Base-by-base conservation (phyloP, 768 basidiomycete genomes). In the Podaxis carcinomalis region DNA sequence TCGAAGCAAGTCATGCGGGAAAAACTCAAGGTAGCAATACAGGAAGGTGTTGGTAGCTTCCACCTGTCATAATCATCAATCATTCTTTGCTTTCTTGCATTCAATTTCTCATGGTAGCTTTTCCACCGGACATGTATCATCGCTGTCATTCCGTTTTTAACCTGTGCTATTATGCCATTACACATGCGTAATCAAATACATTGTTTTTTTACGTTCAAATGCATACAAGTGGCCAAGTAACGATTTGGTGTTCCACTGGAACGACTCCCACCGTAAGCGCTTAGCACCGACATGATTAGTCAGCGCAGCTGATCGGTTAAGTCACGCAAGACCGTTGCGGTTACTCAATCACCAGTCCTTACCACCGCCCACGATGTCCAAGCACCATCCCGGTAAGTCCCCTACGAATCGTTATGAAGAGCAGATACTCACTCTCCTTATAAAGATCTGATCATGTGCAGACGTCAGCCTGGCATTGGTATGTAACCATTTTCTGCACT, bases 401-500 rank as follows among this genome's bases (percentile, higher is more conserved):
- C 32, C 40, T 51, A 16, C 13, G 21, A 44, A 7, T 44, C 23
- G 1, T 13, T 25, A 19, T 14, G 57, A 9, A 13, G 35, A 57
- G 59, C 42, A 52, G 27, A 66, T 54, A 65, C 40, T 63, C n/a
- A 47, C 25, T 7, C 42, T 1, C 11, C 5, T 25, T 44, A 28
- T 52, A 5, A 56, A 95, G 96, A 99, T 87, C 75, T 99, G 50
- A 95, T 99, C 66, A 96, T 98, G 94, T 99, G 96, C 77, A 83
- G 96, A 73, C 89, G 94, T 61, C 95, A 98, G 75, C 90, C 97
- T 67, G 97, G 97, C 65, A 98, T 98, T 59, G 95, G 95, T 93
- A 67, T 46, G 70, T 71, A 16, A 11, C 40, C 21, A 57, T 9
- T 32, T 5, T 53, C 7, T 39, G 11, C 35, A 19, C 16, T 44